These are phyloP conservation scores for Limtongia smithiae DNA, from an alignment of 805 yeast genomes.

Conservation along the genomic window DNA sequence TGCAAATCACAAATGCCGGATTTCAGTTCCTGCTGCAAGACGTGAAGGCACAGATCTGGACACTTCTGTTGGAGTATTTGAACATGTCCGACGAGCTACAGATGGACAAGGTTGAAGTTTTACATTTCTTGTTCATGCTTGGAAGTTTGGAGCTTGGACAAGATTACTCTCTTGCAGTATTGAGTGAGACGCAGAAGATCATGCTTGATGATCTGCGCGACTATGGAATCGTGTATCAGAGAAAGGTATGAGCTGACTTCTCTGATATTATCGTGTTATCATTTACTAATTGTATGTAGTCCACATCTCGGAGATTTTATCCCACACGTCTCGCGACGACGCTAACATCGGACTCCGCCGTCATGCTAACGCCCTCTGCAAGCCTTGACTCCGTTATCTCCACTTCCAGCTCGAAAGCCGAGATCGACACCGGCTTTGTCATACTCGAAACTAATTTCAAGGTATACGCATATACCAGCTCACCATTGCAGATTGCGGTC, in stretches of 20 bases:
- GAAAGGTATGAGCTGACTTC: conserved; percentile 33
- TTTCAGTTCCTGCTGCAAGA: conserved; percentile 93
- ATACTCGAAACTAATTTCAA: conserved; percentile 93
- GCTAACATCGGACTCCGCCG: conserved; percentile 76
- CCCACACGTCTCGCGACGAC: conserved; percentile 91
- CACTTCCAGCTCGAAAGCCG: conserved; percentile 5
- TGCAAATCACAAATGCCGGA: conserved; percentile 83
- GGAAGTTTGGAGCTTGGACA: conserved; percentile 91
- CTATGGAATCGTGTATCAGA: conserved; percentile 81
- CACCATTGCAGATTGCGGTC: conserved; percentile 92
- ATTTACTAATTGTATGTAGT: conserved; percentile 21
- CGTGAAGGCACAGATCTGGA: conserved; percentile 92
- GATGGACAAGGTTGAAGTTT: conserved; percentile 94
- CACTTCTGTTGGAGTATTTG: conserved; percentile 78
- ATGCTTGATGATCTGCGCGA: conserved; percentile 89
- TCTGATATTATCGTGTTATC: too few relatives aligned
- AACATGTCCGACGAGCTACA: conserved; percentile 76
- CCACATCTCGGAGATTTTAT: conserved; percentile 63
- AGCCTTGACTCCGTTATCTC: conserved; percentile 66
- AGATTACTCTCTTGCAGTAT: conserved; percentile 66
- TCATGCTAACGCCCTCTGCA: conserved; percentile 66
- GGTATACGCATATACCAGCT: conserved; percentile 51
- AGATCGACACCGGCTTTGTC: conserved; percentile 56
- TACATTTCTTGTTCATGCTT: conserved; percentile 87
- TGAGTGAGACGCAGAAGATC: conserved; percentile 74